Percentiles rank a stretch among this genome's conserved stretches.
These are phyloP conservation scores for Puccinia hordei DNA, from an alignment of 1,284 basidiomycete species.

Conservation along the genomic window DNA sequence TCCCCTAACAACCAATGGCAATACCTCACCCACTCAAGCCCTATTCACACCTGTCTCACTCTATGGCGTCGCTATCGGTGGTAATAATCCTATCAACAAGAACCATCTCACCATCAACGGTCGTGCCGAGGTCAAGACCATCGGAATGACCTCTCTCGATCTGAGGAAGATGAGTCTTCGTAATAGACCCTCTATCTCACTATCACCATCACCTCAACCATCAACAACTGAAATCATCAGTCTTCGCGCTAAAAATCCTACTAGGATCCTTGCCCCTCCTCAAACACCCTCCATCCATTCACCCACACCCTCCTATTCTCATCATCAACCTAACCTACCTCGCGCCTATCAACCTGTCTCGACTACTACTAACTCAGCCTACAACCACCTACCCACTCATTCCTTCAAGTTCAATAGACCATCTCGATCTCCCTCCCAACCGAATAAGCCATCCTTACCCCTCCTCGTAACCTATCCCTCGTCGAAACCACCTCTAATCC, in stretches of 20 bases:
- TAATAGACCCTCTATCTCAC: background rate
- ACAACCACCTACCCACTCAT: background rate
- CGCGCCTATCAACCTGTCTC: background rate
- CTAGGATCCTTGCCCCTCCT: slow-evolving; percentile 25
- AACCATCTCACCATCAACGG: background rate
- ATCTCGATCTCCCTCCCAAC: background rate
- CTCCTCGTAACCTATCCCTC: slow-evolving; percentile 8
- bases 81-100: slow-evolving; percentile 5
- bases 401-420: background rate
- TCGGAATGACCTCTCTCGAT: slow-evolving; percentile 23
- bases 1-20: background rate
- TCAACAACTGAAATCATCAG: slow-evolving; percentile 15
- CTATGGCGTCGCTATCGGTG: slow-evolving; percentile 32
- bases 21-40: background rate
- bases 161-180: slow-evolving; percentile 26
- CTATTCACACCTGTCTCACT: slow-evolving; percentile 20
- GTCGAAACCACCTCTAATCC: slow-evolving; percentile 5
- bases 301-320: background rate
- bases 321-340: background rate
- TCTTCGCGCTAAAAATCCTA: slow-evolving; percentile 9
- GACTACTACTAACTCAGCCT: background rate
- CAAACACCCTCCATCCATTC: background rate
- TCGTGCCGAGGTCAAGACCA: slow-evolving; percentile 17
- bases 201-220: background rate
- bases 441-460: background rate